Evolutionary conservation across 2,329 filamentous ascomycete species (phyloP), one percentile per base, ranked within the genome.

Genomic region (Aureobasidium mangrovei): DNA sequence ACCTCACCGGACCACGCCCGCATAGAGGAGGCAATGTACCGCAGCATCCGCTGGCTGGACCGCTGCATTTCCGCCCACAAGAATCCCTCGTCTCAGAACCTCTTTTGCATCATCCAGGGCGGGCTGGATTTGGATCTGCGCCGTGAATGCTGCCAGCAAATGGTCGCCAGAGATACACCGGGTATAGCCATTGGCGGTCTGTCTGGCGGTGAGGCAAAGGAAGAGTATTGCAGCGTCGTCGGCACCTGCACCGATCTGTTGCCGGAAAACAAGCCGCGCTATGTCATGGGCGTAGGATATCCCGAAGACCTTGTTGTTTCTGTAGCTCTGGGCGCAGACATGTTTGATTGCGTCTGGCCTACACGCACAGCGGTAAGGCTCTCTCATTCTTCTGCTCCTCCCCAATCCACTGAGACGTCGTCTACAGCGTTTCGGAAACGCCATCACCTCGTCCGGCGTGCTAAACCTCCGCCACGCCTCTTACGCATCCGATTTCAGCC

Each of bases 301-400:
- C 93, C 93, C 1, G 93, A 97, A 72, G 93, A 98, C 65, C 76
- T 98, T 54, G 81, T 98, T 2, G 91, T 98, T 38, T 94, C 89
- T 52, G 84, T 96, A 3, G 93, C 93, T 1, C 78, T 98, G 0
- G 93, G 93, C 3, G 93, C 93, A 46, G 93, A 98, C 71, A 98
- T 98, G 93, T 98, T 98, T 67, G 93, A 98, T 72, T 98, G 94
- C 66, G 93, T 98, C 5, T 98, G 93, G 93, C 94, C 93, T 1
- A 97, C 93, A 4, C 79, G 93, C 53, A 98, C 93, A 35, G 93
- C 93, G 6, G 79, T 82, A 71, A 66, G 77, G 18, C 18, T 18
- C 18, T 66, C 43, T n/a, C 27, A 35, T 12, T 28, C 12, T 7
- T 5, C 7, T 9, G 4, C 29, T 9, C 5, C 3, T 40, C 5